Base-by-base conservation (phyloP, 139 green algal genomes). In the Picochlorum sp. region DNA sequence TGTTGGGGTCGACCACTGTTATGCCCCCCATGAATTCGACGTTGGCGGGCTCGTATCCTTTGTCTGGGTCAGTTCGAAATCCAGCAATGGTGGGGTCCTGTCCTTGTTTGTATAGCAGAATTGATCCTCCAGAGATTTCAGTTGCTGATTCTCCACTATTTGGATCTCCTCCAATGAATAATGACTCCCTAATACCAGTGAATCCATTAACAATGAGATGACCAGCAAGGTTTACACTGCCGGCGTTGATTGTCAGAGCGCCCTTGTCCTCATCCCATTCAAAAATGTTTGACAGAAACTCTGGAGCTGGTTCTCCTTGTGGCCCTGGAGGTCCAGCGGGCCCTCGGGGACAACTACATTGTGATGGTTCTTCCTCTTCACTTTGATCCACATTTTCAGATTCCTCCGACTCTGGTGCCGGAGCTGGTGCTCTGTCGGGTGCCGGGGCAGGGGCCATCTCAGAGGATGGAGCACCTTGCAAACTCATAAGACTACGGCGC, bases 131-230 rank as follows among this genome's bases (percentile, higher is more conserved):
- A 66, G 23, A 28, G 11, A 66, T 16, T 23, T 66, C 61, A 34
- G 61, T 56, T 1, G 61, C 16, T 24, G 37, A 26, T 45, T 44
- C 28, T n/a, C 61, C 61, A 38, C 16, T 56, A 10, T 15, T 50
- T 38, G 61, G 61, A 26, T 66, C 61, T 16, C 61, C 61, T 32
- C 61, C 61, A 45, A 66, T 23, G 44, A 66, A 66, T 13, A 66
- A 24, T 44, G 47, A 46, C 14, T 54, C 13, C 4, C 32, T 20
- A 0, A 66, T 26, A 20, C 61, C 61, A 66, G 37, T 20, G 37
- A 46, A 66, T 13, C 61, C 37, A 41, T 44, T 41, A 2, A 66
- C 24, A 44, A 66, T 32, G 14, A 66, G 34, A 45, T 44, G 37
- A 10, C 61, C 61, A 21, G 15, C 15, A 20, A 56, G 23, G 15